Evolutionary conservation across 169 alveolate genomes (phyloP).

Genomic region (Eimeria praecox): DNA sequence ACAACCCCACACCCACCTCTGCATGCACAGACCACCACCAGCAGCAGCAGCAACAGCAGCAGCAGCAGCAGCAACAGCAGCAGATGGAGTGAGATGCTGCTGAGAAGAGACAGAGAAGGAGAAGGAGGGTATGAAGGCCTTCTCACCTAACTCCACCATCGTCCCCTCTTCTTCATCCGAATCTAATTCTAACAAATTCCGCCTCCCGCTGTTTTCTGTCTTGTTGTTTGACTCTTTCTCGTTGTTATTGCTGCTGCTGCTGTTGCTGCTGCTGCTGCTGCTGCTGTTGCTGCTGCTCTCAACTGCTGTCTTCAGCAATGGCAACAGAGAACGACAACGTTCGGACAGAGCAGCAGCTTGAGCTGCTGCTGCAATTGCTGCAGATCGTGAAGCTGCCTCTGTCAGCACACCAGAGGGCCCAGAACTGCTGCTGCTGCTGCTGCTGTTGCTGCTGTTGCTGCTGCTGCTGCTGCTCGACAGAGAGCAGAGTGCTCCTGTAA

Average conservation of each 20-base stretch:
- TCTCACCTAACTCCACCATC: constrained; percentile 30
- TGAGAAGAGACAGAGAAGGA: neutral
- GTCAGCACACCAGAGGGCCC: constrained; percentile 12
- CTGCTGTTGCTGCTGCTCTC: neutral
- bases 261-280: constrained; percentile 5
- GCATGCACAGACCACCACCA: neutral
- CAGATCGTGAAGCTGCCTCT: constrained; percentile 10
- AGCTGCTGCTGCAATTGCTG: constrained; percentile 33
- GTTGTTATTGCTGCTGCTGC: constrained; percentile 64
- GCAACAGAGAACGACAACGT: constrained; percentile 45
- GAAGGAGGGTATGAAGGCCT: no score
- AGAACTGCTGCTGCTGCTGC: constrained; percentile 47
- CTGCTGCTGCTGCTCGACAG: constrained; percentile 3
- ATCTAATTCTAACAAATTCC: neutral
- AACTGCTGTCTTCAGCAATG: neutral
- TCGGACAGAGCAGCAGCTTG: constrained; percentile 27
- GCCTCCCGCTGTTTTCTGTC: neutral
- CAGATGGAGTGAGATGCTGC: neutral
- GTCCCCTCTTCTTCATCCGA: constrained; percentile 38
- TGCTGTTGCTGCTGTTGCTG: constrained; percentile 41
- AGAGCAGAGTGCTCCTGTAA: neutral
- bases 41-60: constrained; percentile 32
- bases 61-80: neutral
- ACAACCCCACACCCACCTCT: constrained; percentile 46
- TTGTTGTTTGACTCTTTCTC: no score